Evolutionary conservation across 169 alveolate species (phyloP), one percentile per base, ranked within the genome.

Genomic region (Plasmodium ovale): DNA sequence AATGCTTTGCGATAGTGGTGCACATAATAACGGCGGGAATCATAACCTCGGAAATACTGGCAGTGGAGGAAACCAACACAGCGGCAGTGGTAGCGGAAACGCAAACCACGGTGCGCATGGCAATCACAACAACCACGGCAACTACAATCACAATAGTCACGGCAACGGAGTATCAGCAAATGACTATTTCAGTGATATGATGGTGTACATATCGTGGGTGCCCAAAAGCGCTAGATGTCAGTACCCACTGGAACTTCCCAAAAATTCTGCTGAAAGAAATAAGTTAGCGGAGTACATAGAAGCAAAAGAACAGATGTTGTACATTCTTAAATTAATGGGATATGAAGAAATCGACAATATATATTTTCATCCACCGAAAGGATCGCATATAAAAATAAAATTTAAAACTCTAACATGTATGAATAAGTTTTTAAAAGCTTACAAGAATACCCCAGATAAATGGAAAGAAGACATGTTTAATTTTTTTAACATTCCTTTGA

Each of bases 181-280:
- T 35, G 90, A 82, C 16, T 65, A 82, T 31, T 82, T 65, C 49
- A 82, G 90, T 62, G 90, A 82, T 42, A 82, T 82, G 90, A 82
- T 82, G 90, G 90, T 87, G 0, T 87, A 87, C 62, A 72, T 87
- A 27, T 87, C 92, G 19, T 87, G 92, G 92, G 87, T 87, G 6
- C 92, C 92, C 7, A 87, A 87, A 27, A 87, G 87, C 31, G 92
- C 92, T n/a, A 47, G 92, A 6, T 87, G 92, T 19, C 87, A 87
- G 42, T 72, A 72, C 60, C 88, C 87, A 49, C 16, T 47, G 16
- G 92, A 87, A 54, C 42, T 87, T 12, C 92, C 92, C 2, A 72
- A 87, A 59, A 87, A 62, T 69, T 44, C 87, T 3, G 92, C 74
- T 33, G 92, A 87, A 72, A 60, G 92, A 44, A 72, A 87, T 39